phyloP scores from a whole-genome alignment of 2,329 filamentous ascomycete species.

The Beauveria medogensis region DNA sequence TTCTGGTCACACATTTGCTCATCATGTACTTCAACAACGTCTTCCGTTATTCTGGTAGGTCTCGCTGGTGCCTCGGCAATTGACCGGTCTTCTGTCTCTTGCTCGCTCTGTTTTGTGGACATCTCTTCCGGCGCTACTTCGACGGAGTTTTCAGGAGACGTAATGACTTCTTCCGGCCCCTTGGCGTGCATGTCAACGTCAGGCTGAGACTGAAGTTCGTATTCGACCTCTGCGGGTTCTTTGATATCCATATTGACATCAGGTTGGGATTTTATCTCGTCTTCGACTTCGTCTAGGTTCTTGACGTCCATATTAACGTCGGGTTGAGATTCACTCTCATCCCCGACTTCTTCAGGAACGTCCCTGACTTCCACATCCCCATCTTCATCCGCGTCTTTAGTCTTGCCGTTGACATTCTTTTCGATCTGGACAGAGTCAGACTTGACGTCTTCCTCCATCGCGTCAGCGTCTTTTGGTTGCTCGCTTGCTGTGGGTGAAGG shows the following conservation, averaged over 20 bases:
- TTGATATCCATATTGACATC: neutral
- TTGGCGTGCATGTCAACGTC: slow-evolving; percentile 2
- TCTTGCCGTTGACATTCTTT: neutral
- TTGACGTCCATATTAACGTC: neutral
- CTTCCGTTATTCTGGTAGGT: neutral
- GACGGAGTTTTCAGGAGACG: neutral
- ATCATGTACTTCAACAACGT: neutral
- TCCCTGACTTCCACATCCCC: neutral
- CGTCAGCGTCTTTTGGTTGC: neutral
- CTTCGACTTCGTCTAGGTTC: neutral
- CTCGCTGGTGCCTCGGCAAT: neutral
- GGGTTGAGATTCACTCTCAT: neutral
- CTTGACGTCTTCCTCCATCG: neutral
- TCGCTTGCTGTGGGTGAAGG: neutral
- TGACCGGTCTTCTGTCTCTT: neutral
- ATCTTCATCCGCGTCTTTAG: neutral
- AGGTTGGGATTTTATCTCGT: slow-evolving; percentile 1
- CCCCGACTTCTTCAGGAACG: neutral
- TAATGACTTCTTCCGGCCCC: slow-evolving; percentile 1
- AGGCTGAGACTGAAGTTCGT: neutral
- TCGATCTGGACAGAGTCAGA: neutral
- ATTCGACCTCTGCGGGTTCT: neutral
- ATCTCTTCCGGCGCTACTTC: neutral
- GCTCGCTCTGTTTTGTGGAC: neutral
- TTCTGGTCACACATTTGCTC: neutral